Evolutionary conservation across 345 rosid species (phyloP).

Genomic region (Eucalyptus sp.): DNA sequence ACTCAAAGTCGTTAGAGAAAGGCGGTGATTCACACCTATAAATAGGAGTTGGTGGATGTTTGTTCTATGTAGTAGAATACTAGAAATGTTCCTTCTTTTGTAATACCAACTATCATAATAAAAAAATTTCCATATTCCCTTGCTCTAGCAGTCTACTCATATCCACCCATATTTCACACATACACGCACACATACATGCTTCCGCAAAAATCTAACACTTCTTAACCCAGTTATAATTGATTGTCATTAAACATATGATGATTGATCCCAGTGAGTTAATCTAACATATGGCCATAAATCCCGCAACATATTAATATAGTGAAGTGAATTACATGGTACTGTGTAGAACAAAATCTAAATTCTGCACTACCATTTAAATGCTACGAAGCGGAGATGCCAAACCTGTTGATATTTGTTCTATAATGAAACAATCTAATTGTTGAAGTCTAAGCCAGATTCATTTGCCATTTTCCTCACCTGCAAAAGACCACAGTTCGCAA

Average conservation of each 20-base stretch:
- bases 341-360: too few relatives aligned
- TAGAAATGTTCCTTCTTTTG: too few relatives aligned
- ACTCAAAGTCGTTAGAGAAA: too few relatives aligned
- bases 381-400: neutral
- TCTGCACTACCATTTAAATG: neutral
- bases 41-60: too few relatives aligned
- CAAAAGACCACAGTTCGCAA: neutral
- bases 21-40: fast-evolving
- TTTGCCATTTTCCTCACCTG: constrained; percentile 94
- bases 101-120: too few relatives aligned
- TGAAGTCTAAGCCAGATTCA: constrained; percentile 83
- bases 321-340: neutral
- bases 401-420: constrained; percentile 82
- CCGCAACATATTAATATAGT: neutral
- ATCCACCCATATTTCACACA: too few relatives aligned
- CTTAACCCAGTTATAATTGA: neutral
- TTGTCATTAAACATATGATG: neutral
- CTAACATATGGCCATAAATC: neutral
- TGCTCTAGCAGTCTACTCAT: too few relatives aligned
- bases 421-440: constrained; percentile 59
- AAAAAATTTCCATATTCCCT: too few relatives aligned
- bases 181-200: too few relatives aligned
- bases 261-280: neutral
- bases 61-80: too few relatives aligned
- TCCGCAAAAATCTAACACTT: neutral